Base-by-base conservation (phyloP, 2,329 filamentous ascomycete species). In the Colletotrichum kahawae region DNA sequence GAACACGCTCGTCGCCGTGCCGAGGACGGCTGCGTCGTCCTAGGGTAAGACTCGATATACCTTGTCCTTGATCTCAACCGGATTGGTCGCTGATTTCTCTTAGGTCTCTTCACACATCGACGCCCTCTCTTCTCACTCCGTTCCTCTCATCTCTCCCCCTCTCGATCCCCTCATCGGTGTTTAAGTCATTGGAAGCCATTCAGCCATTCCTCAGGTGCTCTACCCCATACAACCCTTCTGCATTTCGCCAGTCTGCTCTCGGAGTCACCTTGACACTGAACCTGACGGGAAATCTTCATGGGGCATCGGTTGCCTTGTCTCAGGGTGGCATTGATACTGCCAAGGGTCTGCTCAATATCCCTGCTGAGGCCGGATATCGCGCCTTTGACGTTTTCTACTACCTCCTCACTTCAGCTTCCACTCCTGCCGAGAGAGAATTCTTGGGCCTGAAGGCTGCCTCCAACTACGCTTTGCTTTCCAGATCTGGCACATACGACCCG, bases 321-420 rank as follows among this genome's bases (percentile, higher is more conserved):
- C 94, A 95, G 51, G 94, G 95, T 4, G 97, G 97, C 21, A 94
- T 99, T 75, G 95, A 99, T 82, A 97, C 95, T 0, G 86, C 89
- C 24, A 92, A 92, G 77, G 97, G 96, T 56, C 88, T 99, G 13
- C 87, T 98, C 18, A 92, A 94, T 71, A 92, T 99, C 18, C 95
- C 97, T 0, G 84, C 92, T 0, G 92, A 98, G 81, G 82, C 92
- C 8, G 97, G 97, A 14, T 95, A 95, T 84, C 93, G 97, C 77
- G 97, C 96, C 5, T 99, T 99, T 79, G 96, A 99, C 81, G 97
- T 98, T 65, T 98, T 99, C 82, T 98, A 99, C 86, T 98, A 98
- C 80, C 91, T 99, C 1, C 89, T 98, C 56, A 97, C 96, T 1
- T 95, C 94, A n/a, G 94, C 95, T 1, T 98, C 97, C 0, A 97